Conservation (phyloP, 495 filamentous ascomycete species). For the Hypoxylon fuscum region DNA sequence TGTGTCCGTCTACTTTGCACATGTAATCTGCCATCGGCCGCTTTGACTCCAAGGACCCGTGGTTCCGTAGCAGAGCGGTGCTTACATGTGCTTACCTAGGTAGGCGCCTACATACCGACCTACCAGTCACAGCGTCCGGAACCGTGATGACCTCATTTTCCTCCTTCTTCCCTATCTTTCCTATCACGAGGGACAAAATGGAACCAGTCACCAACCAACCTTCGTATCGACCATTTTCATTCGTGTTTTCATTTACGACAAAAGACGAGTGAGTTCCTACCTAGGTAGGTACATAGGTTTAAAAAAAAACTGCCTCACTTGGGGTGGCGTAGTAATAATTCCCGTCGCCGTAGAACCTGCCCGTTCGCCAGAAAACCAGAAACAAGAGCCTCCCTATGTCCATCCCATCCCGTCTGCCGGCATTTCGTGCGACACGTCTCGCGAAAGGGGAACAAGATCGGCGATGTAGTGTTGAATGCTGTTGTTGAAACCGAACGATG, state of each 20-base stretch:
- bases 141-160: constrained; percentile 31
- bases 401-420: constrained; percentile 16
- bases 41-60: too few relatives aligned
- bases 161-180: constrained; percentile 2
- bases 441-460: constrained; percentile 21
- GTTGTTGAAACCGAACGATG: constrained; percentile 40
- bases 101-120: too few relatives aligned
- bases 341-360: not conserved
- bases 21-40: too few relatives aligned
- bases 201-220: not conserved
- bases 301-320: not conserved
- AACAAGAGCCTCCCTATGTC: not conserved
- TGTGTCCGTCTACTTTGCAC: too few relatives aligned
- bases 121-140: constrained; percentile 4
- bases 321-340: constrained; percentile 1
- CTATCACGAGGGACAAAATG: constrained; percentile 31
- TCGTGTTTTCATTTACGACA: constrained; percentile 25
- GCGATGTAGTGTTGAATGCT: constrained; percentile 30
- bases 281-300: too few relatives aligned
- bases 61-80: not conserved
- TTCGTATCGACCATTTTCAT: constrained; percentile 6
- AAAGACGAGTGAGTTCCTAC: too few relatives aligned
- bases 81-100: not conserved
- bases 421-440: constrained; percentile 4
- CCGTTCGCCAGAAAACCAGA: not conserved